Evolutionary conservation across 2,329 filamentous ascomycete species (phyloP).

Genomic region (Chaetomiaceae sp.): DNA sequence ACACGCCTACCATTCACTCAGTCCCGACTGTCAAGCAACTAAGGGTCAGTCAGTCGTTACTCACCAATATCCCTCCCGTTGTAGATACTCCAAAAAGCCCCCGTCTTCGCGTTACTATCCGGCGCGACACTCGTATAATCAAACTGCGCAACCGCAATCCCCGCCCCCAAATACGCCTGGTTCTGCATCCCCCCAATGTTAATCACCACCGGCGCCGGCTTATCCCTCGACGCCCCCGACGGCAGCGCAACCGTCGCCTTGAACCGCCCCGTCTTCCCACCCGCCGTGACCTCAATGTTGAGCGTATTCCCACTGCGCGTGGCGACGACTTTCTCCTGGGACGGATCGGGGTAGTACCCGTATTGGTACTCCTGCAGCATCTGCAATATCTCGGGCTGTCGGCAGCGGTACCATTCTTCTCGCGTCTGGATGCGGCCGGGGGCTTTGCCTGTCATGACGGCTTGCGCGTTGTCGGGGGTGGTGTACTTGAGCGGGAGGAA

Average conservation of each 20-base stretch:
- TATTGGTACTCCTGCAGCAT: slow-evolving; percentile 49
- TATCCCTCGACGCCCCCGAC: slow-evolving; percentile 30
- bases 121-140: slow-evolving; percentile 45
- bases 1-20: slow-evolving; percentile 32
- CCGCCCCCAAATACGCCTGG: slow-evolving; percentile 42
- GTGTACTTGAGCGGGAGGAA: slow-evolving; percentile 40
- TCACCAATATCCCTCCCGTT: slow-evolving; percentile 45
- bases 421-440: slow-evolving; percentile 40
- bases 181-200: slow-evolving; percentile 47
- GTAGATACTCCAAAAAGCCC: slow-evolving; percentile 47
- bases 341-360: slow-evolving; percentile 48
- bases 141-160: slow-evolving; percentile 47
- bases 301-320: slow-evolving; percentile 43
- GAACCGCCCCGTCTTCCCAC: slow-evolving; percentile 42
- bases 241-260: slow-evolving; percentile 41
- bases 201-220: slow-evolving; percentile 44
- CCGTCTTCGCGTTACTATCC: slow-evolving; percentile 46
- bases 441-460: slow-evolving; percentile 37
- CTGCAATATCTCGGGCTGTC: slow-evolving; percentile 46
- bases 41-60: slow-evolving; percentile 1
- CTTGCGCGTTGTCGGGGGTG: slow-evolving; percentile 34
- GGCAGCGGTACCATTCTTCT: slow-evolving; percentile 46
- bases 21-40: no score
- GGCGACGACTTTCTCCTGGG: slow-evolving; percentile 42
- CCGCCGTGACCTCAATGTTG: slow-evolving; percentile 39